phyloP scores from a whole-genome alignment of 495 filamentous ascomycete species.

The Penicillium flavigenum region DNA sequence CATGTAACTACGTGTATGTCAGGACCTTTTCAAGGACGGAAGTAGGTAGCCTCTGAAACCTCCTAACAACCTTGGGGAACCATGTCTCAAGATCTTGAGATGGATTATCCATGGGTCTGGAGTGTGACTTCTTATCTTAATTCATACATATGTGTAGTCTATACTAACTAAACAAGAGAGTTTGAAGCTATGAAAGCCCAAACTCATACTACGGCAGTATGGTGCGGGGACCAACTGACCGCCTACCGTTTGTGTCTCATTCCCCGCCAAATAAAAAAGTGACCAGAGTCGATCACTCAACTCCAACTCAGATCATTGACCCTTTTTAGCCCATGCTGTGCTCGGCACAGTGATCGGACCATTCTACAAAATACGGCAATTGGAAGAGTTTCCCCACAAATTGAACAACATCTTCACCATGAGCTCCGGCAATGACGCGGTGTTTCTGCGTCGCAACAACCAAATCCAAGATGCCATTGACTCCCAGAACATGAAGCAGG shows the following conservation, averaged over 20 bases:
- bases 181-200: not conserved
- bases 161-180: not conserved
- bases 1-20: not conserved
- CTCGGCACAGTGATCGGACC: conserved; percentile 30
- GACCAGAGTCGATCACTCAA: conserved; percentile 8
- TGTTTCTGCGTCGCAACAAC: conserved; percentile 56
- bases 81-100: too few relatives aligned
- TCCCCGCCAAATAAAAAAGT: conserved; percentile 34
- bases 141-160: not conserved
- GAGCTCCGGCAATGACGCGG: conserved; percentile 44
- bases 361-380: not conserved
- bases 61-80: not conserved
- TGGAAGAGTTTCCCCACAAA: not conserved
- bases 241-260: conserved; percentile 23
- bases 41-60: not conserved
- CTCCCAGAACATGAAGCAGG: conserved; percentile 56
- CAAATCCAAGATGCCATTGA: conserved; percentile 60
- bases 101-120: not conserved
- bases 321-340: conserved; percentile 29
- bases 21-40: not conserved
- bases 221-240: conserved; percentile 21
- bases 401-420: conserved; percentile 14
- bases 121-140: not conserved
- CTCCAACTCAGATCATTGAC: conserved; percentile 2
- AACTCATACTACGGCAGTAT: conserved; percentile 2